A percentile compares a stretch with the other conserved stretches of the same genome.
phyloP scores from a whole-genome alignment of 2,329 filamentous ascomycete species.

The Clonostachys solani region DNA sequence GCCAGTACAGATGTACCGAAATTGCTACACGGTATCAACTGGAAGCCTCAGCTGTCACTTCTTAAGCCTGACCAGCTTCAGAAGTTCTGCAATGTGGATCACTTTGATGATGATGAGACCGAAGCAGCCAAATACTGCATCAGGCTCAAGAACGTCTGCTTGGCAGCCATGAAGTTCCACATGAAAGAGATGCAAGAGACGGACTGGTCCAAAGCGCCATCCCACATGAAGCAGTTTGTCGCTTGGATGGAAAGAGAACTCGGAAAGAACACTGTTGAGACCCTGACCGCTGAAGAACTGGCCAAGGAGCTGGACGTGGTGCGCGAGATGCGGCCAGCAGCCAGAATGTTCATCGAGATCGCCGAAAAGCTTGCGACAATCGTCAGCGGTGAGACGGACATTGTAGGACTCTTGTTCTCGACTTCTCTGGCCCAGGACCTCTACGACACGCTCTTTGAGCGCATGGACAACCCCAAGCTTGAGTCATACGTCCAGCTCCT shows the following conservation, averaged over 20 bases:
- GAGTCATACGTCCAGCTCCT: not conserved
- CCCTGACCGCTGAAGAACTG: not conserved
- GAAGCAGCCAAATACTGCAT: too few species aligned
- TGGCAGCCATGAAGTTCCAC: too few species aligned
- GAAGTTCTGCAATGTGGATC: conserved; percentile 10
- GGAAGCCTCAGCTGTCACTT: conserved; percentile 1
- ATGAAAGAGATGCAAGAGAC: too few species aligned
- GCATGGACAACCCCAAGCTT: not conserved
- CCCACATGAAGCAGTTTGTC: too few species aligned
- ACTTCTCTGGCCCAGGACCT: not conserved
- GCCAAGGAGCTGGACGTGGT: not conserved
- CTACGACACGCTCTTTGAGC: not conserved
- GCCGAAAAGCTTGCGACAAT: not conserved
- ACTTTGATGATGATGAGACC: conserved; percentile 13
- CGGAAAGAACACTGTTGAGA: not conserved
- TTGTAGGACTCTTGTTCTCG: not conserved
- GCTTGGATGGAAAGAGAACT: too few species aligned
- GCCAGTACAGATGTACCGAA: not conserved
- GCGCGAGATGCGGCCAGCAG: not conserved
- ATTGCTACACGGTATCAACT: not conserved
- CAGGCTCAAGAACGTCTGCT: too few species aligned
- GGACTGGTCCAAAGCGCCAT: too few species aligned
- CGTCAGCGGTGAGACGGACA: not conserved
- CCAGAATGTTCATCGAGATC: not conserved
- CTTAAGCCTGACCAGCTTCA: not conserved